Evolutionary conservation across 257 asterid species (phyloP).

Genomic region (Forsythia viridissima): DNA sequence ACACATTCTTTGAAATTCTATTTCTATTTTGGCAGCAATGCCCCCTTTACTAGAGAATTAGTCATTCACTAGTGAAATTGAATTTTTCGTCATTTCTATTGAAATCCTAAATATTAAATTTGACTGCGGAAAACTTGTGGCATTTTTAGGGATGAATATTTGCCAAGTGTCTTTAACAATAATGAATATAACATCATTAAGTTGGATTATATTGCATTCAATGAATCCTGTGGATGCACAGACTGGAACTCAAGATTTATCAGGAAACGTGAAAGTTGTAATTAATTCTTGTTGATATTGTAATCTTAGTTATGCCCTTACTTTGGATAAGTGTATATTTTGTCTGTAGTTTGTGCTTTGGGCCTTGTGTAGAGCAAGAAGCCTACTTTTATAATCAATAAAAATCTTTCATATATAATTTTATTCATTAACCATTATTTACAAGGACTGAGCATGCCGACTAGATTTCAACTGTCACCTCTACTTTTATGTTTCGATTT

Average conservation of each 20-base stretch:
- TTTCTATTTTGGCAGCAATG: not conserved
- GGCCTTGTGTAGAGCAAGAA: not conserved
- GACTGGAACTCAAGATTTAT: not conserved
- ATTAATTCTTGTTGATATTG: too few species aligned
- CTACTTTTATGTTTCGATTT: not conserved
- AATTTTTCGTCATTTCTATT: not conserved
- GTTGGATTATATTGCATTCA: not conserved
- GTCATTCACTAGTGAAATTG: not conserved
- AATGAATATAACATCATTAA: not conserved
- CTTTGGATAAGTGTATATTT: not conserved
- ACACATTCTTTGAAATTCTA: not conserved
- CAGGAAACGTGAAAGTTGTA: too few species aligned
- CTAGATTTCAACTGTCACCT: not conserved
- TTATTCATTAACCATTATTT: not conserved
- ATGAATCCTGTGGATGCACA: not conserved
- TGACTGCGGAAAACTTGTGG: not conserved
- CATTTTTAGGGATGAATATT: not conserved
- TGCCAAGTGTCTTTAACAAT: not conserved
- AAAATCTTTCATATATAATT: not conserved
- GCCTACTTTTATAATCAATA: not conserved
- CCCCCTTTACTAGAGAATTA: not conserved
- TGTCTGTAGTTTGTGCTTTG: not conserved
- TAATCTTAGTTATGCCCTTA: too few species aligned
- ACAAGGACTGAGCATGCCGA: not conserved
- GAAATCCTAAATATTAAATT: constrained; percentile 1